Conservation (phyloP, 2,329 filamentous ascomycete species). For the Colletotrichum nymphaeae region DNA sequence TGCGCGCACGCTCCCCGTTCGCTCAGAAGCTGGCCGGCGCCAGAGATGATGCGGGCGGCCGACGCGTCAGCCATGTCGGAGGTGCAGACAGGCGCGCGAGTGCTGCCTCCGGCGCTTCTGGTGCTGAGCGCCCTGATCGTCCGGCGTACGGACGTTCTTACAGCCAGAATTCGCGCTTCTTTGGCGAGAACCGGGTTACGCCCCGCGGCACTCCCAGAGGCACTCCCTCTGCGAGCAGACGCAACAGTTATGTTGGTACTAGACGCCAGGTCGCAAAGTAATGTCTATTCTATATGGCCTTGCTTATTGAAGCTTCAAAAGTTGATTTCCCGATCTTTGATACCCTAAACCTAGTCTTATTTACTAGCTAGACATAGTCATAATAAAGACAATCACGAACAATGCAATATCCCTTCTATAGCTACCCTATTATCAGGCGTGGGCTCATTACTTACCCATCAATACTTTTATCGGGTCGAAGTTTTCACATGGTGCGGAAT, state of each 20-base stretch:
- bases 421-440: too few species aligned
- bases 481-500: too few species aligned
- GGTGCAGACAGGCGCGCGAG: conserved; percentile 2
- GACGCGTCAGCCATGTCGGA: not conserved
- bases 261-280: conserved; percentile 1
- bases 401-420: not conserved
- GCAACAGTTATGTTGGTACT: conserved; percentile 17
- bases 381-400: not conserved
- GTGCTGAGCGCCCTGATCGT: conserved; percentile 35
- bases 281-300: not conserved
- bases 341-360: not conserved
- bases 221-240: conserved; percentile 49
- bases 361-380: not conserved
- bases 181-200: conserved; percentile 54
- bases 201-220: conserved; percentile 50
- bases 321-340: not conserved
- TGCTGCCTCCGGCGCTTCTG: conserved; percentile 28
- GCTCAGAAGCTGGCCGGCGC: conserved; percentile 69
- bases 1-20: conserved; percentile 72
- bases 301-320: not conserved
- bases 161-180: conserved; percentile 54
- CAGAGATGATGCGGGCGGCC: conserved; percentile 35
- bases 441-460: too few species aligned
- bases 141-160: conserved; percentile 38
- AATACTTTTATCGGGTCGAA: too few species aligned